These are phyloP conservation scores for Silene uniflora DNA, from an alignment of 148 eudicot genomes.

Conservation along the genomic window DNA sequence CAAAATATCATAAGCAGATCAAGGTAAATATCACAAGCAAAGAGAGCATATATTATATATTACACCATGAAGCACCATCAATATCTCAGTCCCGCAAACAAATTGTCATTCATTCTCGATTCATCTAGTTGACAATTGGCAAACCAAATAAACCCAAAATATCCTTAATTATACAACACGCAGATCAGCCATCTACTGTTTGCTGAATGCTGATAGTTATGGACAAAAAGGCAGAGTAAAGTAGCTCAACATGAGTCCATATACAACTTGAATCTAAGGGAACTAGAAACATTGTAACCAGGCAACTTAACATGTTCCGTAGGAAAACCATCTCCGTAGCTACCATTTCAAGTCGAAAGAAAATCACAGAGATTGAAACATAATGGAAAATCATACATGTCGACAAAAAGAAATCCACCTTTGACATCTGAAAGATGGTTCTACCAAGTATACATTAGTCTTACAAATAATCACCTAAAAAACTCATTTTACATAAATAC, in stretches of 20 bases:
- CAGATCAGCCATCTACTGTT: not conserved
- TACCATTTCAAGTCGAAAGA: not conserved
- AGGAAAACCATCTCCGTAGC: not conserved
- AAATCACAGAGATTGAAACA: not conserved
- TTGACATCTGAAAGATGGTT: not conserved
- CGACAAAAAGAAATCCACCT: not conserved
- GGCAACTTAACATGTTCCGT: not conserved
- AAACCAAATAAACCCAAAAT: not conserved
- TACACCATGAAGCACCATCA: not conserved
- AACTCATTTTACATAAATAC: not conserved
- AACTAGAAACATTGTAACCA: not conserved
- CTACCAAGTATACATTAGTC: not conserved
- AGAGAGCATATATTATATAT: not conserved
- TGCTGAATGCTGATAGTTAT: not conserved
- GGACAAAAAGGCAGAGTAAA: not conserved
- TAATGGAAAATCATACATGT: not conserved
- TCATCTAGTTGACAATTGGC: not conserved
- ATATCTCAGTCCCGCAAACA: not conserved
- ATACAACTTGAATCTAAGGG: not conserved
- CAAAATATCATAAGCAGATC: not conserved
- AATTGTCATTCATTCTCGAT: not conserved
- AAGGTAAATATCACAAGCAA: conserved; percentile 6
- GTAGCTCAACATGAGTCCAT: not conserved
- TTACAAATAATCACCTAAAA: not conserved
- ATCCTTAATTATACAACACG: not conserved